Evolutionary conservation across 345 rosid genomes (phyloP), one percentile per base, ranked within the genome.

Genomic region (Zanthoxylum bungeanum): DNA sequence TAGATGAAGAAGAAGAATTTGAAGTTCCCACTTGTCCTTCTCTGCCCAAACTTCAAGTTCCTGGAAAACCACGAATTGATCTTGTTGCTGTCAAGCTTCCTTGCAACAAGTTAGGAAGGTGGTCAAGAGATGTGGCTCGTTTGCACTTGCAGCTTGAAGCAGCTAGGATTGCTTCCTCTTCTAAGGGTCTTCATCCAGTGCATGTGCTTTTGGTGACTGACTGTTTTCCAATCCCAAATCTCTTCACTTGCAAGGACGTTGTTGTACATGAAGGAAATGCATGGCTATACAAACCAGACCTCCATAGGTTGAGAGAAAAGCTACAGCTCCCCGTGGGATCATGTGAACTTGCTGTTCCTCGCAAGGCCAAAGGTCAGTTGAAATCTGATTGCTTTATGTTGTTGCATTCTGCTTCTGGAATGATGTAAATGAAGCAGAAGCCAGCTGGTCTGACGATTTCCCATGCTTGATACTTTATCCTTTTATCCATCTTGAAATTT

Each of bases 91-190:
- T 87, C 72, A 93, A 93, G 86, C 96, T 93, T 77, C 97, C 97
- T 0, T 89, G 97, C 79, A 66, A 82, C 70, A 89, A 80, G 83
- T 60, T 58, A 30, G 88, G 85, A 22, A 85, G 61, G 59, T 93
- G 97, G 97, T 80, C 93, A 28, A 89, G 97, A 79, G 97, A 93
- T 66, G 91, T 91, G 50, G 96, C 89, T 59, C 85, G 92, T 33
- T 76, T 91, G 76, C 98, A 93, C 72, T 76, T 93, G 82, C 98
- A 93, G 84, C 88, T 93, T 64, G 90, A 86, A 5, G 91, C 87
- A 56, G 97, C 93, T 68, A 84, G 87, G 78, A 83, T 93, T 71
- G 97, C 96, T 59, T 77, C 96, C 71, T 85, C 92, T 66, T 78
- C 86, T 70, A 93, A 87, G 82, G 86, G 91, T 27, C 85, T 87